These are phyloP conservation scores for Hymenoscyphus salicellus DNA, from an alignment of 2,329 filamentous ascomycete genomes.

Conservation along the genomic window DNA sequence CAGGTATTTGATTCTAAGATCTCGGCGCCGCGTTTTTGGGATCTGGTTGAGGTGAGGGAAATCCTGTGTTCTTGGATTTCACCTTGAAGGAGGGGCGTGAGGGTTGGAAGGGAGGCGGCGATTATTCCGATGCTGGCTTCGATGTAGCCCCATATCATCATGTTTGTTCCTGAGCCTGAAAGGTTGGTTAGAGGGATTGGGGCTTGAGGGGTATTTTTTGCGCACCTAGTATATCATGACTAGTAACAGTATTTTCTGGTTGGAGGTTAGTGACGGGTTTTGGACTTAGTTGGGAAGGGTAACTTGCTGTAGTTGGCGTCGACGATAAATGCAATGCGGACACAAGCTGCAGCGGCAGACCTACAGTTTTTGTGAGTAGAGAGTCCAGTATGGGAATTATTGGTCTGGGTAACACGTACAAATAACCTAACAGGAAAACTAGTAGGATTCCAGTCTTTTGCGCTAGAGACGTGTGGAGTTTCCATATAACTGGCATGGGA, in stretches of 20 bases:
- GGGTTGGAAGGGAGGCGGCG: not conserved
- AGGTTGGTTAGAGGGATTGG: not conserved
- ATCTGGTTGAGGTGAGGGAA: not conserved
- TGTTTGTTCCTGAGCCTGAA: not conserved
- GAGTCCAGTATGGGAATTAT: not conserved
- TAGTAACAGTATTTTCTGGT: not conserved
- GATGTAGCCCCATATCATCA: conserved; percentile 1
- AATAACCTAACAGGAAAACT: not conserved
- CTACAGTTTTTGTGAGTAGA: not conserved
- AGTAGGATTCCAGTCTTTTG: not conserved
- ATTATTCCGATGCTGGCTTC: not conserved
- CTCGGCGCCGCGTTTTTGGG: not conserved
- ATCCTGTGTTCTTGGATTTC: not conserved
- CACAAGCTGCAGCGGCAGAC: not conserved
- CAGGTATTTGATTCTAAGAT: not conserved
- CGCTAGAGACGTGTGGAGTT: not conserved
- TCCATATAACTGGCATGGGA: conserved; percentile 3
- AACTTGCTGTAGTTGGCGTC: not conserved
- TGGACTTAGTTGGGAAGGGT: not conserved
- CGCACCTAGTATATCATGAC: not conserved
- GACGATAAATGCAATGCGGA: not conserved
- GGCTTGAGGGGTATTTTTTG: not conserved
- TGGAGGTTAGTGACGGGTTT: not conserved
- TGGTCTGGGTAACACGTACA: not conserved
- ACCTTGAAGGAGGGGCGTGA: not conserved